These are phyloP conservation scores for Lentinula aciculospora DNA, from an alignment of 768 basidiomycete species.

Conservation along the genomic window DNA sequence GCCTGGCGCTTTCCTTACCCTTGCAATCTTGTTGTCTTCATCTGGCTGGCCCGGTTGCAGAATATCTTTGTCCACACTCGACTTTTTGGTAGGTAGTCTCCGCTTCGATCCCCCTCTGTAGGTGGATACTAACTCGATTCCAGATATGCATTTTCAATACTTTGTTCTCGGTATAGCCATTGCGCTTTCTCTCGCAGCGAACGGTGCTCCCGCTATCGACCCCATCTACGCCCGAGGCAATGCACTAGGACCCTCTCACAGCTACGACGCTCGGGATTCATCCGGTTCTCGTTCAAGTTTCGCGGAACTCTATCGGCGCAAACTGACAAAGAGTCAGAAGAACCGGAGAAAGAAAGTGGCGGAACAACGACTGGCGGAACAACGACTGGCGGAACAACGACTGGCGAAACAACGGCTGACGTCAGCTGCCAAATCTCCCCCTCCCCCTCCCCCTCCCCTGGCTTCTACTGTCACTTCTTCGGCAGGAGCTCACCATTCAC, in stretches of 20 bases:
- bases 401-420: not conserved
- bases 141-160: not conserved
- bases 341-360: not conserved
- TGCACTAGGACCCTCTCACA: not conserved
- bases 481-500: no score
- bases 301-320: not conserved
- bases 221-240: not conserved
- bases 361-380: not conserved
- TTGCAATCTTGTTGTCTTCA: not conserved
- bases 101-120: not conserved
- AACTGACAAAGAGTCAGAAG: not conserved
- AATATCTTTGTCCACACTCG: not conserved
- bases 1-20: not conserved
- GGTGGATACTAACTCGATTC: no score
- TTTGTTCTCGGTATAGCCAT: not conserved
- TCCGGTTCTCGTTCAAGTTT: not conserved
- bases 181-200: not conserved
- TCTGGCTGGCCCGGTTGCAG: constrained; percentile 4
- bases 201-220: not conserved
- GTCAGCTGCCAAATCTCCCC: no score
- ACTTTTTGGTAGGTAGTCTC: not conserved
- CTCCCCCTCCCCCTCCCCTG: no score
- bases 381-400: not conserved
- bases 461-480: no score
- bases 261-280: not conserved